These are phyloP conservation scores for Daldinia vernicosa DNA, from an alignment of 495 filamentous ascomycete genomes.

Conservation along the genomic window DNA sequence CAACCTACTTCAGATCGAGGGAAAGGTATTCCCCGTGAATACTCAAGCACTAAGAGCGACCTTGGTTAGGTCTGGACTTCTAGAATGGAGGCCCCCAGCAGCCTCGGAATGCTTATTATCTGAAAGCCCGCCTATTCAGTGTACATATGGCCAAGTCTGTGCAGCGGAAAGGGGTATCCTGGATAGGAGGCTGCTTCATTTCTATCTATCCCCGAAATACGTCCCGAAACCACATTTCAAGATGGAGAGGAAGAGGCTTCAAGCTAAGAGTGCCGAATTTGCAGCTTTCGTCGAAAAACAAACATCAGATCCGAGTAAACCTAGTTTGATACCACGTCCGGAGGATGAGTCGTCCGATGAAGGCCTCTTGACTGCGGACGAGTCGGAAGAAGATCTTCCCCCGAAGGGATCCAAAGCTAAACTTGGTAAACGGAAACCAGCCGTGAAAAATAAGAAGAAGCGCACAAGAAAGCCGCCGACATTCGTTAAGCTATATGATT, in stretches of 20 bases:
- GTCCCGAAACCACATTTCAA: slow-evolving; percentile 37
- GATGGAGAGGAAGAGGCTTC: slow-evolving; percentile 33
- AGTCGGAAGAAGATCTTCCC: neutral
- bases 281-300: slow-evolving; percentile 27
- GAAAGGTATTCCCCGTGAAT: slow-evolving; percentile 6
- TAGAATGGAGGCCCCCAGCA: slow-evolving; percentile 20
- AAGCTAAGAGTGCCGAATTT: slow-evolving; percentile 29
- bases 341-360: slow-evolving; percentile 35
- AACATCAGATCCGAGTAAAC: neutral
- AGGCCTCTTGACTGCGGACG: slow-evolving; percentile 13
- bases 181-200: slow-evolving; percentile 30
- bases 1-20: slow-evolving; percentile 1
- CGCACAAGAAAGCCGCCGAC: slow-evolving; percentile 16
- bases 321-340: slow-evolving; percentile 23
- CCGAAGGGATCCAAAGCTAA: neutral
- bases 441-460: slow-evolving; percentile 2
- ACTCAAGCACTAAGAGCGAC: neutral
- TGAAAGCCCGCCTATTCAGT: neutral
- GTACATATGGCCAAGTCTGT: slow-evolving; percentile 8
- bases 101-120: slow-evolving; percentile 16
- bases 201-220: slow-evolving; percentile 23
- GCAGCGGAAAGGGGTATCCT: slow-evolving; percentile 23
- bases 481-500: slow-evolving; percentile 32
- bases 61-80: slow-evolving; percentile 16
- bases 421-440: slow-evolving; percentile 27